phyloP scores from a whole-genome alignment of 2,329 filamentous ascomycete species.

The Colletotrichum costaricense region DNA sequence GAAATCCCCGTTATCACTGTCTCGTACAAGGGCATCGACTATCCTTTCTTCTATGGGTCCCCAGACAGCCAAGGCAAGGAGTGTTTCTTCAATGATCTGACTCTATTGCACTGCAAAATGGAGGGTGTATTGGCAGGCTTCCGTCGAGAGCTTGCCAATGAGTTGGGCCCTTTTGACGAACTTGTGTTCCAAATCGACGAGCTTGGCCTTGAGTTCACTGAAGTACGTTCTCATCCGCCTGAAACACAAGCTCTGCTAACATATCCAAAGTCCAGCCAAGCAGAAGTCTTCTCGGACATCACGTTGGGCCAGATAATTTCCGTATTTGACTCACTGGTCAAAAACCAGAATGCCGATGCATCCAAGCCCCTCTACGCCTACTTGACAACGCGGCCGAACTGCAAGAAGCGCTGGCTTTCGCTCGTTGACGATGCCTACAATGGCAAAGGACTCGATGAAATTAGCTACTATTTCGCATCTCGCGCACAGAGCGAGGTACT shows the following conservation, averaged over 20 bases:
- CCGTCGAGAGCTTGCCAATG: slow-evolving; percentile 57
- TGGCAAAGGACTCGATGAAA: slow-evolving; percentile 54
- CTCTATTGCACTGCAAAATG: slow-evolving; percentile 56
- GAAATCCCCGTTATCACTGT: slow-evolving; percentile 53
- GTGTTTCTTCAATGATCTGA: slow-evolving; percentile 59
- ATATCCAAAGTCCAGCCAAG: slow-evolving; percentile 46
- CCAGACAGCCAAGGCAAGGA: slow-evolving; percentile 43
- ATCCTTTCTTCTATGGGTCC: slow-evolving; percentile 50
- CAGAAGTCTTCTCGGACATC: slow-evolving; percentile 47
- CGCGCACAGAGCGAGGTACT: slow-evolving; percentile 35
- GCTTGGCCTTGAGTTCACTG: slow-evolving; percentile 63
- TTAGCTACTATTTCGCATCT: slow-evolving; percentile 50
- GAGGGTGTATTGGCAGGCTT: slow-evolving; percentile 57
- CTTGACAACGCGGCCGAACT: slow-evolving; percentile 53
- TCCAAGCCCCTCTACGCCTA: slow-evolving; percentile 54
- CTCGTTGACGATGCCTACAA: slow-evolving; percentile 54
- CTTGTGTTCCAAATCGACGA: slow-evolving; percentile 63
- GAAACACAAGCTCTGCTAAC: slow-evolving; percentile 41
- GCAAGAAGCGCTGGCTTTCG: slow-evolving; percentile 51
- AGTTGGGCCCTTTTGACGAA: slow-evolving; percentile 58
- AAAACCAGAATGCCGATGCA: slow-evolving; percentile 55
- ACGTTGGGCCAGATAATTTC: slow-evolving; percentile 55
- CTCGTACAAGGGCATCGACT: slow-evolving; percentile 56
- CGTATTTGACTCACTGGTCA: slow-evolving; percentile 55
- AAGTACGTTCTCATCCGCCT: slow-evolving; percentile 50